phyloP scores from a whole-genome alignment of 2,329 filamentous ascomycete species.

The Ceratocystiopsis sp. region DNA sequence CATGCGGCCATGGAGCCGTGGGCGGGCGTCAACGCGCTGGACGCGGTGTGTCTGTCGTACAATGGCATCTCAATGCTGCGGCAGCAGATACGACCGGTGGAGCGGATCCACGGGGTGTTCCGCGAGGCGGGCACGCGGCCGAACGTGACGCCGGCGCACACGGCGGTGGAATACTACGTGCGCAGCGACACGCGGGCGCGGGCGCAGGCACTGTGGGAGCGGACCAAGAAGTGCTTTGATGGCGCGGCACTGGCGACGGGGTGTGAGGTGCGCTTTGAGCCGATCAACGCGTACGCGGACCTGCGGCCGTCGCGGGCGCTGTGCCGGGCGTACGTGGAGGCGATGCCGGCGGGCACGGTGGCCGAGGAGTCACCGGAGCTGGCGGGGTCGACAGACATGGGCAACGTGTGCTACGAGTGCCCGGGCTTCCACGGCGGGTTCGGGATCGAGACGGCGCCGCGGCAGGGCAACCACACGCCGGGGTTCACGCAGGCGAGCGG shows the following conservation, averaged over 20 bases:
- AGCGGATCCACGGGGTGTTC: slow-evolving; percentile 33
- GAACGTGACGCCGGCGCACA: slow-evolving; percentile 20
- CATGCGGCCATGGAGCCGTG: slow-evolving; percentile 30
- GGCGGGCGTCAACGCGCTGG: slow-evolving; percentile 30
- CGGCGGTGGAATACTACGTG: slow-evolving; percentile 26
- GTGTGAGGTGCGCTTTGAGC: slow-evolving; percentile 14
- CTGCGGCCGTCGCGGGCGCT: slow-evolving; percentile 15
- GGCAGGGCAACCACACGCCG: slow-evolving; percentile 24
- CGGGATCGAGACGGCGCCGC: slow-evolving; percentile 18
- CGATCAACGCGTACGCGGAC: slow-evolving; percentile 17
- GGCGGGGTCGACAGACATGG: slow-evolving; percentile 20
- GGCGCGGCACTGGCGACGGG: slow-evolving; percentile 19
- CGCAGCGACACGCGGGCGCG: slow-evolving; percentile 22
- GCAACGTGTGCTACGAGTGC: slow-evolving; percentile 26
- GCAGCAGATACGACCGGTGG: slow-evolving; percentile 28
- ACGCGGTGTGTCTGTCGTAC: slow-evolving; percentile 24
- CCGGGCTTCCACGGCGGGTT: slow-evolving; percentile 27
- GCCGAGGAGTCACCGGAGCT: slow-evolving; percentile 12
- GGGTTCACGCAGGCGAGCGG: slow-evolving; percentile 22
- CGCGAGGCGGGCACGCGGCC: slow-evolving; percentile 19
- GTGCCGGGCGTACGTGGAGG: slow-evolving; percentile 14
- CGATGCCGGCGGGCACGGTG: slow-evolving; percentile 16
- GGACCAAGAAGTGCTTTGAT: slow-evolving; percentile 18
- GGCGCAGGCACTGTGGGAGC: slow-evolving; percentile 15
- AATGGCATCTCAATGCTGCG: slow-evolving; percentile 24